Evolutionary conservation across 2,329 filamentous ascomycete genomes (phyloP).

Genomic region (Trichoderma gracile): DNA sequence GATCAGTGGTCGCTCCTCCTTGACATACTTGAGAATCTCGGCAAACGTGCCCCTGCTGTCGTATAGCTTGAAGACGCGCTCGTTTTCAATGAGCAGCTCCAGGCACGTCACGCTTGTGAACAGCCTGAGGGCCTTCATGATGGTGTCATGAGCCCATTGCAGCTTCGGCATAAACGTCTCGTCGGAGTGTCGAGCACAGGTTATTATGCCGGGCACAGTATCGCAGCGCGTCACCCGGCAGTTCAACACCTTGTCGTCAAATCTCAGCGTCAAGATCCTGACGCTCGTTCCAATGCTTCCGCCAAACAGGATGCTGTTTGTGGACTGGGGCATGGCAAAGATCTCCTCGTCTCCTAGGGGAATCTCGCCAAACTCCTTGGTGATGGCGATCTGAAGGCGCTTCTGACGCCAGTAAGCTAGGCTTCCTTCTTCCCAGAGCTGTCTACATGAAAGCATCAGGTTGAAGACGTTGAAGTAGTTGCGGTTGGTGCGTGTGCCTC

Average conservation of each 20-base stretch:
- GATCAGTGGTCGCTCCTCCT: slow-evolving; percentile 9
- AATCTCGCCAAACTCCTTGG: slow-evolving; percentile 12
- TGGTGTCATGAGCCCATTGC: slow-evolving; percentile 13
- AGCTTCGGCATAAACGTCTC: slow-evolving; percentile 8
- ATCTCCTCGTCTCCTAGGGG: not conserved
- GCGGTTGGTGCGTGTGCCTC: not conserved
- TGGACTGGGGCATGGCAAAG: not conserved
- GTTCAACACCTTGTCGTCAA: slow-evolving; percentile 19
- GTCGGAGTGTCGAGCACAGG: not conserved
- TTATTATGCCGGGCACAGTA: not conserved
- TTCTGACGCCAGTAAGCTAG: slow-evolving; percentile 4
- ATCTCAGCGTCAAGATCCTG: slow-evolving; percentile 2
- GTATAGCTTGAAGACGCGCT: slow-evolving; percentile 1
- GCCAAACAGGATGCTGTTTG: not conserved
- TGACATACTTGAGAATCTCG: slow-evolving; percentile 5
- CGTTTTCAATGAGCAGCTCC: slow-evolving; percentile 9
- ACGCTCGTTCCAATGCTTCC: slow-evolving; percentile 6
- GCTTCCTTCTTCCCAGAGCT: slow-evolving; percentile 19
- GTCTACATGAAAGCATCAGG: slow-evolving; percentile 9
- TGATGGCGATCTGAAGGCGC: not conserved
- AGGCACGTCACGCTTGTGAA: slow-evolving; percentile 13
- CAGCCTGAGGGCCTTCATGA: slow-evolving; percentile 9
- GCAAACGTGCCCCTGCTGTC: not conserved
- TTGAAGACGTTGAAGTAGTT: slow-evolving; percentile 6
- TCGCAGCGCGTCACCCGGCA: not conserved